Base-by-base conservation (phyloP, 139 green algal species). In the Micractinium sp. region DNA sequence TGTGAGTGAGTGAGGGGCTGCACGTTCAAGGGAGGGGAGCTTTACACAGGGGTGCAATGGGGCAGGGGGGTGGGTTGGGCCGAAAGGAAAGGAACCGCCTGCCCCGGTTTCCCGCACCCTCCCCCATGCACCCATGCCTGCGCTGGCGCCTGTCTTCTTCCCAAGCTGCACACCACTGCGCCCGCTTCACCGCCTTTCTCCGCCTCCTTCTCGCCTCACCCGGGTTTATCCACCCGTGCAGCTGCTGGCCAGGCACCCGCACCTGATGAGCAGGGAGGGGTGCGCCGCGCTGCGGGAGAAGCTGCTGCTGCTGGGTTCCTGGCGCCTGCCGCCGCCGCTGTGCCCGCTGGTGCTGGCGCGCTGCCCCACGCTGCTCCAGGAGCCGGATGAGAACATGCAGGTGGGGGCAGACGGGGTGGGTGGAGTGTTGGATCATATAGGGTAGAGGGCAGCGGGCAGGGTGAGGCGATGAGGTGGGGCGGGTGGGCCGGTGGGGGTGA, bases 311-410 rank as follows among this genome's bases (percentile, higher is more conserved):
- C 63, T 88, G 63, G 39, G 22, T 18, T 31, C 18, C 41, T 88
- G 84, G 84, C 69, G 84, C 7, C 69, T 88, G 69, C 69, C 84
- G 84, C 84, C 84, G 39, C 84, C 84, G 69, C 73, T 88, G 84
- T 81, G 84, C 69, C 69, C 84, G 84, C 69, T 88, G 84, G 39
- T 88, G 84, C 41, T 88, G 84, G 84, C 84, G 84, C 84, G 84
- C 69, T 88, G 84, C 84, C 84, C 84, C 12, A 2, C 23, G 23
- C 69, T 88, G 41, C 84, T 88, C 29, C 27, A 25, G 29, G 67
- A 88, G 69, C 31, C 31, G 2, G 69, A 73, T n/a, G 69, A 81
- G 41, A 31, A 23, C 29, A 33, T 81, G 69, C 69, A 88, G 84
- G 84, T 77, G 67, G 15, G 84, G 47, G 47, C 47, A 56, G 47